Evolutionary conservation across 768 basidiomycete species (phyloP).

Genomic region (Suillus decipiens): DNA sequence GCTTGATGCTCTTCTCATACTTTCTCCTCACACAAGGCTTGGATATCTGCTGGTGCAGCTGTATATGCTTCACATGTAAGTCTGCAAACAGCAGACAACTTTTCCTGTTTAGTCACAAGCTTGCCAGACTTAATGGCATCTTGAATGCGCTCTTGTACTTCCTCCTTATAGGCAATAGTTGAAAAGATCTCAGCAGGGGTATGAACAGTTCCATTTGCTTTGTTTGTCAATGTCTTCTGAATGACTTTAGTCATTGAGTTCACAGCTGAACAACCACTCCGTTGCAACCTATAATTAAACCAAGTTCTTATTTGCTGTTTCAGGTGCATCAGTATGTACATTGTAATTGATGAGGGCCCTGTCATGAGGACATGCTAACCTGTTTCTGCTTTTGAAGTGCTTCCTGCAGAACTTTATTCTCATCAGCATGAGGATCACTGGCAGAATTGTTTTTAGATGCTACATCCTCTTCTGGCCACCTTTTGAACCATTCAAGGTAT

Average conservation of each 20-base stretch:
- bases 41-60: not conserved
- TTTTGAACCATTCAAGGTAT: slow-evolving; percentile 1
- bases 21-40: not conserved
- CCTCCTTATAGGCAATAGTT: not conserved
- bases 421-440: not conserved
- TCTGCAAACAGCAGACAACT: not conserved
- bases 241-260: not conserved
- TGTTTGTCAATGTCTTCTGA: not conserved
- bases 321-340: not conserved
- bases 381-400: not conserved
- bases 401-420: not conserved
- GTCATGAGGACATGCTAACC: not conserved
- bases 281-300: not conserved
- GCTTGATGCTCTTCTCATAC: not conserved
- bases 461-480: not conserved
- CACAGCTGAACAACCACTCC: not conserved
- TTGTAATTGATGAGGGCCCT: not conserved
- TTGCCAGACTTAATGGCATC: not conserved
- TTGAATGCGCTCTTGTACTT: not conserved
- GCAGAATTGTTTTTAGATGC: not conserved
- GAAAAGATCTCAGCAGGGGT: not conserved
- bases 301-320: not conserved
- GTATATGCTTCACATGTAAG: not conserved
- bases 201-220: not conserved
- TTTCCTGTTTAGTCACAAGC: not conserved